Base-by-base conservation (phyloP, 2,329 filamentous ascomycete genomes). In the Magnaporthiopsis incrustans region DNA sequence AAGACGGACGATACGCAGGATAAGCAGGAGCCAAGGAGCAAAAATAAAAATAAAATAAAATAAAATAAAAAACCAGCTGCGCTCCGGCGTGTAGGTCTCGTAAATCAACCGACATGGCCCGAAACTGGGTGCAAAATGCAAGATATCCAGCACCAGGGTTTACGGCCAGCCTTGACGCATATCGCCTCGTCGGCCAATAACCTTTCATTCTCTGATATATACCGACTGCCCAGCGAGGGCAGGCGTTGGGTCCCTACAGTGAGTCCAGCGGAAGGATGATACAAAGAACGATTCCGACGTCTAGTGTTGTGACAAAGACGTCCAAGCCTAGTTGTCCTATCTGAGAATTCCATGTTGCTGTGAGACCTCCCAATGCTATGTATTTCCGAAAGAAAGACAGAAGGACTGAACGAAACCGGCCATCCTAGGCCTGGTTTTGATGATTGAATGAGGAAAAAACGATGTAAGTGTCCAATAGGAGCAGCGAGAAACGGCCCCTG, bases 381-480 rank as follows among this genome's bases (percentile, higher is more conserved):
- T n/a, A 53, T n/a, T 11, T 53, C 44, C 44, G 8, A 35, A 10
- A 35, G 8, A 10, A 35, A 35, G 10, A 33, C n/a, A 50, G 7
- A 4, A 53, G n/a, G 22, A 53, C 44, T 14, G 22, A 53, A 53
- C 44, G 22, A 6, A n/a, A n/a, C 44, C 44, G 11, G 44, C 44
- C 38, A 44, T 44, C 15, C 18, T n/a, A 22, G 44, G 22, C 27
- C 11, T 59, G 27, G 26, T 14, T 59, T 38, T 33, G 11, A 59
- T 59, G 57, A 32, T 22, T 32, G 30, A 27, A 5, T 15, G 22
- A 60, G 32, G 60, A 65, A 60, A 64, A 64, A 38, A 50, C 61
- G 18, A 53, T n/a, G 44, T 4, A n/a, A 22, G 22, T 10, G 8
- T n/a, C 44, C 44, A 53, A 22, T n/a, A 10, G 6, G 18, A n/a